A percentile compares a stretch with the other conserved stretches of the same genome.
Evolutionary conservation across 345 rosid species (phyloP).

Genomic region (Alliaria petiolata): DNA sequence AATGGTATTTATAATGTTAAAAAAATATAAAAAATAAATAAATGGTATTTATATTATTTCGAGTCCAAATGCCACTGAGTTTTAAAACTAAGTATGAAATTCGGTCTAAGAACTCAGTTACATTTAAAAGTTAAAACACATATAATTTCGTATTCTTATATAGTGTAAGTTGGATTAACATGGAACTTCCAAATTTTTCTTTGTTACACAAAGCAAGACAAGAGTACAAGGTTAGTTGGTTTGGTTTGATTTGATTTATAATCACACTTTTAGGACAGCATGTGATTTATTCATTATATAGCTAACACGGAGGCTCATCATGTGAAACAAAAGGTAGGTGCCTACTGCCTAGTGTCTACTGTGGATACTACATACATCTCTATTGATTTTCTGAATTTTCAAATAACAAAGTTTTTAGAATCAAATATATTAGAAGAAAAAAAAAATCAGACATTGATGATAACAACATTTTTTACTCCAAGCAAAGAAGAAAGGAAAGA

Average conservation of each 20-base stretch:
- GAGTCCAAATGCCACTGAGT: background rate
- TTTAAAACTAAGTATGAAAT: background rate
- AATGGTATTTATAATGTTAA: no score
- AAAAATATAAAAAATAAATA: no score
- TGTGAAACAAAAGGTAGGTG: slow-evolving; percentile 4
- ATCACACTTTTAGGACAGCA: background rate
- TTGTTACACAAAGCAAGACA: no score
- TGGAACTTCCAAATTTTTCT: background rate
- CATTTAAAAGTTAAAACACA: no score
- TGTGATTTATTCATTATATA: slow-evolving; percentile 4
- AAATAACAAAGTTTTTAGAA: background rate
- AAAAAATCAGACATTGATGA: background rate
- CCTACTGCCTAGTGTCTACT: background rate
- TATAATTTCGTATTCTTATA: background rate
- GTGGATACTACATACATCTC: no score
- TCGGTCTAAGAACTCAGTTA: background rate
- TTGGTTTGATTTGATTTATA: background rate
- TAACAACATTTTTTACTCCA: slow-evolving; percentile 13
- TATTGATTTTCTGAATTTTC: no score
- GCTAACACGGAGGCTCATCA: slow-evolving; percentile 22
- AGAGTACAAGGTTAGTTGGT: background rate
- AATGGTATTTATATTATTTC: no score
- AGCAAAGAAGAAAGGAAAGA: slow-evolving; percentile 10
- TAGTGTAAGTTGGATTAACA: background rate
- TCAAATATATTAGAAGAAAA: background rate